phyloP scores from a whole-genome alignment of 2,329 filamentous ascomycete species.

The Claviceps arundinis region DNA sequence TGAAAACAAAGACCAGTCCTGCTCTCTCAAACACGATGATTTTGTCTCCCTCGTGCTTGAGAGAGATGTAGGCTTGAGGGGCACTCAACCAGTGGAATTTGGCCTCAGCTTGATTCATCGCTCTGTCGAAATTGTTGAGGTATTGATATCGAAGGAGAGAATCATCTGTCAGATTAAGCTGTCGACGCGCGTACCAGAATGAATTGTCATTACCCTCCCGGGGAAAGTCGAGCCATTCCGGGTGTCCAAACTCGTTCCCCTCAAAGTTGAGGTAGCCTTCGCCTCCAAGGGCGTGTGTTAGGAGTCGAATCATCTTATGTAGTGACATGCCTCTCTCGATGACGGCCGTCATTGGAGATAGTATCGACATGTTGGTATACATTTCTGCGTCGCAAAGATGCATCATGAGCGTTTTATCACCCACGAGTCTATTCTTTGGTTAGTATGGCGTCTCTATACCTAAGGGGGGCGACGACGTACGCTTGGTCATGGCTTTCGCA shows the following conservation, averaged over 20 bases:
- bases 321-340: constrained; percentile 85
- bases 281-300: constrained; percentile 83
- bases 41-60: constrained; percentile 91
- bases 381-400: constrained; percentile 94
- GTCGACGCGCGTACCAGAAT: constrained; percentile 86
- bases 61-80: constrained; percentile 76
- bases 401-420: constrained; percentile 95
- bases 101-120: constrained; percentile 78
- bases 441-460: neutral
- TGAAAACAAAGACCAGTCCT: constrained; percentile 86
- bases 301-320: constrained; percentile 93
- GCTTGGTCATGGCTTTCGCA: constrained; percentile 96
- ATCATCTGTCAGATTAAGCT: constrained; percentile 88
- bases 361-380: constrained; percentile 91
- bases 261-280: constrained; percentile 98
- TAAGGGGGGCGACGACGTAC: constrained; percentile 37
- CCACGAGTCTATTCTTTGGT: constrained; percentile 55
- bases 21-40: constrained; percentile 90
- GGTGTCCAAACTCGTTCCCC: constrained; percentile 96
- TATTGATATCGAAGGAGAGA: constrained; percentile 73
- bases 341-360: constrained; percentile 71
- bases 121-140: constrained; percentile 84
- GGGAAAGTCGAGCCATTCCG: constrained; percentile 97
- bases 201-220: constrained; percentile 85
- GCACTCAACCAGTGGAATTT: constrained; percentile 86